Base-by-base conservation (phyloP, 2,329 filamentous ascomycete genomes). In the Teratosphaeria destructans region DNA sequence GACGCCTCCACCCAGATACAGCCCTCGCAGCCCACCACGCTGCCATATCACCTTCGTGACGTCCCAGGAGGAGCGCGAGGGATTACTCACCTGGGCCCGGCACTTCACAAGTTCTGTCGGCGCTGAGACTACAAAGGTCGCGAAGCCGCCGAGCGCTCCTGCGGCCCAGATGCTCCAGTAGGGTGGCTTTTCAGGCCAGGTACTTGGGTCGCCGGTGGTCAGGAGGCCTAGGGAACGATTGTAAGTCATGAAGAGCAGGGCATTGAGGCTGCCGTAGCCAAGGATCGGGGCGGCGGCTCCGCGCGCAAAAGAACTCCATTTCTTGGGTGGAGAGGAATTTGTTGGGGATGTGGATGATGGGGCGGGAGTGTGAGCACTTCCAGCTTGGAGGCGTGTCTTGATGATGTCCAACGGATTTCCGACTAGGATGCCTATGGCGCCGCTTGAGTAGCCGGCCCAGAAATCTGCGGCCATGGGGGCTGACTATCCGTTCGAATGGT, bases 71-170 rank as follows among this genome's bases (percentile, higher is more conserved):
- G 66, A 70, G 10, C 60, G 62, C 2, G 68, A 61, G 23, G 66
- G 64, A 60, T 71, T 34, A 65, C 71, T 77, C n/a, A 94, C 78
- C 71, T 96, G 93, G 0, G 89, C 88, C 49, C 90, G 84, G 70
- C 91, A 96, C 77, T 96, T 96, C 66, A 96, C 81, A 37, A 96
- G 79, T 75, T 97, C 93, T 0, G 91, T 96, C 0, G 93, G 93
- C 5, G 91, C 88, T 61, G 88, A 93, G 43, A 97, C 82, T 23
- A 88, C 80, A 81, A 91, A 96, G 5, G 88, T 94, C 3, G 90
- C 89, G 19, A 96, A 79, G 1, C 93, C 93, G 52, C 90, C 90
- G 2, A 86, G 76, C 8, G 89, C 89, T 54, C 93, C 93, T 16
- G 92, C 90, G 10, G 87, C 64, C 84, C 88, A 96, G 16, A 72